Evolutionary conservation across 345 rosid genomes (phyloP), one percentile per base, ranked within the genome.

Genomic region (Erysimum cheiranthoides): DNA sequence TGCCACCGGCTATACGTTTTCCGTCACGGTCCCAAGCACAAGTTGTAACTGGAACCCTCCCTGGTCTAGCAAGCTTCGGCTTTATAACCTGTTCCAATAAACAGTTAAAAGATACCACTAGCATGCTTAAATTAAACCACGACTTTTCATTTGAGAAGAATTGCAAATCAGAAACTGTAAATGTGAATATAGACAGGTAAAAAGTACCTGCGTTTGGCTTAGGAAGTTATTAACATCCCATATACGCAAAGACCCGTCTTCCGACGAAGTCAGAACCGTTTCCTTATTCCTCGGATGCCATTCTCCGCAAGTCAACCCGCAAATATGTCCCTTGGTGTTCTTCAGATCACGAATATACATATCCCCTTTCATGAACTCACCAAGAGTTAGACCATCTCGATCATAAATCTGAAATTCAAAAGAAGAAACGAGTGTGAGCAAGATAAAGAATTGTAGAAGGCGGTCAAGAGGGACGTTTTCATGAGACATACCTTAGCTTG

Each of bases 141-240:
- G 4, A 32, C n/a, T 9, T 42, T 42, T 54, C 35, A 43, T n/a
- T 9, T 0, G 30, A 9, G 30, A 59, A 35, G 4, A 17, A 10
- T 28, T 8, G 31, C 35, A 58, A 50, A 60, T 3, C 18, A 72
- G 30, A 40, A 39, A 28, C 76, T 3, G 30, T 11, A 54, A 16
- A 34, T 57, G 70, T 11, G 59, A 35, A 45, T 46, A 4, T n/a
- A 47, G 61, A 59, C 42, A 51, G 57, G 58, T 11, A 0, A 32
- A 2, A 46, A 51, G 27, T 25, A 95, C 97, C 94, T 95, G 97
- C 74, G 92, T 92, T 74, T 95, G 99, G 84, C 89, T 86, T 77
- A 87, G 85, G 85, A 95, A 95, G 70, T 95, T 91, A 81, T 92
- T 95, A 39, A 92, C 98, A 85, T 95, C 99, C 98, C 99, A 95